These are phyloP conservation scores for Fraxinus americana DNA, from an alignment of 257 asterid species.

Conservation along the genomic window DNA sequence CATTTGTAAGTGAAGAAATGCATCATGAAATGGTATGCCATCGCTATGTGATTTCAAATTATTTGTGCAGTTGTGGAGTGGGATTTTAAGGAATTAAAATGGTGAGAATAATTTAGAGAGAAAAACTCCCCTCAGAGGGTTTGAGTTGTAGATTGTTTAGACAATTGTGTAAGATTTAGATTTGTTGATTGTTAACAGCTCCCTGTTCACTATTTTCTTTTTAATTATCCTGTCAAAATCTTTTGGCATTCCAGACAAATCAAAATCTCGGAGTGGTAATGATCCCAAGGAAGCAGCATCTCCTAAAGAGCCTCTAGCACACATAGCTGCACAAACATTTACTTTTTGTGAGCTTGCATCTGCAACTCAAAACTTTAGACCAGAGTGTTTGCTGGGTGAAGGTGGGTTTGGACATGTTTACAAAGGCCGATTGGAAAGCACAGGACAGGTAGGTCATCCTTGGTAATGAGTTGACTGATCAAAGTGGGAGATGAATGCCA, in stretches of 20 bases:
- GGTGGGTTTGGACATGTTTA: slow-evolving; percentile 98
- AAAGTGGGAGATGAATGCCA: background rate
- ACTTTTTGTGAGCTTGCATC: slow-evolving; percentile 86
- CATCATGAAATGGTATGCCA: background rate
- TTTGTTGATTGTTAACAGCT: background rate
- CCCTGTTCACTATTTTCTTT: background rate
- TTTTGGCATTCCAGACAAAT: slow-evolving; percentile 48
- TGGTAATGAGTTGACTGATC: background rate
- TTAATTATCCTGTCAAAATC: background rate
- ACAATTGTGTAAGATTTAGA: background rate
- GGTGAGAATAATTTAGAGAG: background rate
- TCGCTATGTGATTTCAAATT: background rate
- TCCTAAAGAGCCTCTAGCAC: slow-evolving; percentile 67
- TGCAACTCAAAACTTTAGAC: slow-evolving; percentile 82
- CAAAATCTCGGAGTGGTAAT: slow-evolving; percentile 56
- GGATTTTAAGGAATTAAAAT: background rate
- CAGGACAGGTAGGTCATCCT: slow-evolving; percentile 70
- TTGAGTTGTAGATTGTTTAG: background rate
- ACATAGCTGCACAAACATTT: slow-evolving; percentile 94
- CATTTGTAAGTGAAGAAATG: background rate
- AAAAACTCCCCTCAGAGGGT: background rate
- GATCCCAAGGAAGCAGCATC: slow-evolving; percentile 63
- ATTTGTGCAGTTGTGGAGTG: background rate
- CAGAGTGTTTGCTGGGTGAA: slow-evolving; percentile 81
- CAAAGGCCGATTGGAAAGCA: slow-evolving; percentile 73